Percentiles rank a stretch among this genome's conserved stretches.
Evolutionary conservation across 2,329 filamentous ascomycete genomes (phyloP).

Genomic region (Seiridium cupressi): DNA sequence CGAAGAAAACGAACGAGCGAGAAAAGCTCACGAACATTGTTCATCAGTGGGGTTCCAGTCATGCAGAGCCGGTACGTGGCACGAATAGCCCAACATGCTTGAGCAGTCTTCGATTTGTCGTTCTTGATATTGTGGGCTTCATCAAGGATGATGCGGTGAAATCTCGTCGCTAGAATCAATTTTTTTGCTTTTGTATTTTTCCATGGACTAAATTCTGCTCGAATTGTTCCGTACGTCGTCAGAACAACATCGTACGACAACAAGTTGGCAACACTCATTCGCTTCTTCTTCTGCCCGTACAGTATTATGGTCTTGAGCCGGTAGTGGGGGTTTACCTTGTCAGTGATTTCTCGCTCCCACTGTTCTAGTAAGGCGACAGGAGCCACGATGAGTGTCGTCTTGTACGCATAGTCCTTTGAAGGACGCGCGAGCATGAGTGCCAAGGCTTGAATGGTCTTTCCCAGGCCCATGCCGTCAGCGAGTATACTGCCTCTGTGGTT

Average conservation of each 20-base stretch:
- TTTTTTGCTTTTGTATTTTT: conserved; percentile 47
- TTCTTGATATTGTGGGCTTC: conserved; percentile 87
- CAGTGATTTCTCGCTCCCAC: conserved; percentile 13
- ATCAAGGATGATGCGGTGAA: conserved; percentile 75
- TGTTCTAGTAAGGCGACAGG: conserved; percentile 8
- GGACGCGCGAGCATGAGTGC: conserved; percentile 25
- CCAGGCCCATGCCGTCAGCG: conserved; percentile 28
- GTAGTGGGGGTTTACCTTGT: conserved; percentile 23
- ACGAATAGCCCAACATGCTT: conserved; percentile 57
- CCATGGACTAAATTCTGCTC: conserved; percentile 64
- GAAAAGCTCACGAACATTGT: conserved; percentile 75
- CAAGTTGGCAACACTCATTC: conserved; percentile 39
- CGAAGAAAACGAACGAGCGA: conserved; percentile 76
- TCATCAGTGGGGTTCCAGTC: conserved; percentile 89
- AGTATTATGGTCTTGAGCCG: conserved; percentile 24
- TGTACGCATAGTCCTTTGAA: conserved; percentile 16
- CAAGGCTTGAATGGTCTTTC: conserved; percentile 28
- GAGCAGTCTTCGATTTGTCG: conserved; percentile 58
- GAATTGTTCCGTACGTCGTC: conserved; percentile 75
- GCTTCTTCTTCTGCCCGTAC: conserved; percentile 18
- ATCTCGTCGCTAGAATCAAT: conserved; percentile 57
- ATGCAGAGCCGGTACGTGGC: conserved; percentile 71
- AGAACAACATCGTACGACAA: conserved; percentile 71
- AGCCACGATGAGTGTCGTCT: conserved; percentile 24
- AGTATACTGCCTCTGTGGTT: conserved; percentile 24